phyloP scores from a whole-genome alignment of 805 yeast species.

The Candida boleticola region DNA sequence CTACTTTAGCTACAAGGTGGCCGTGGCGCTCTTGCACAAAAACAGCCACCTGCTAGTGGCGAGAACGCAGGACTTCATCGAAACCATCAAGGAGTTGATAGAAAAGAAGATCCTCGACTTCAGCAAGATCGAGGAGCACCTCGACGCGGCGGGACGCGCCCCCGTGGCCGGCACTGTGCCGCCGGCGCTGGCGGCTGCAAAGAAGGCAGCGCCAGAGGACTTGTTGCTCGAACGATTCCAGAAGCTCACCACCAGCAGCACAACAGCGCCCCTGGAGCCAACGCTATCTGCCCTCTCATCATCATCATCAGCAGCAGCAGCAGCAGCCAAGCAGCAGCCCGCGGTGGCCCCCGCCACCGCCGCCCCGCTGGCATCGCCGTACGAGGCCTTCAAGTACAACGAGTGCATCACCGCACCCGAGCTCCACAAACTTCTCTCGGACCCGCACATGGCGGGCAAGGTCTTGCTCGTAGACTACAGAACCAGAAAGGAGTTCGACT shows the following conservation, averaged over 20 bases:
- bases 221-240: not conserved
- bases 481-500: conserved; percentile 54
- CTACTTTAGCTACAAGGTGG: conserved; percentile 22
- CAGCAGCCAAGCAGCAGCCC: not conserved
- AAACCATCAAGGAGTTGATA: not conserved
- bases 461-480: conserved; percentile 74
- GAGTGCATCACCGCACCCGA: conserved; percentile 20
- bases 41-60: not conserved
- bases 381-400: conserved; percentile 10
- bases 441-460: conserved; percentile 2
- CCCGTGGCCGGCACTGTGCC: not conserved
- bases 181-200: not conserved
- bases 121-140: conserved; percentile 13
- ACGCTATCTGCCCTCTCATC: not conserved
- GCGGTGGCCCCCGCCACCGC: not conserved
- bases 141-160: not conserved
- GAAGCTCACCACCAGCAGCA: not conserved
- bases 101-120: conserved; percentile 12
- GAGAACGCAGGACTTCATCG: not conserved
- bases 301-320: not conserved
- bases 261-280: not conserved
- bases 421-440: conserved; percentile 12
- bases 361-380: not conserved
- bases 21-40: conserved; percentile 11
- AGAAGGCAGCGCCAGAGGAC: not conserved